These are phyloP conservation scores for Auricularia sp. DNA, from an alignment of 768 basidiomycete species.

Conservation along the genomic window DNA sequence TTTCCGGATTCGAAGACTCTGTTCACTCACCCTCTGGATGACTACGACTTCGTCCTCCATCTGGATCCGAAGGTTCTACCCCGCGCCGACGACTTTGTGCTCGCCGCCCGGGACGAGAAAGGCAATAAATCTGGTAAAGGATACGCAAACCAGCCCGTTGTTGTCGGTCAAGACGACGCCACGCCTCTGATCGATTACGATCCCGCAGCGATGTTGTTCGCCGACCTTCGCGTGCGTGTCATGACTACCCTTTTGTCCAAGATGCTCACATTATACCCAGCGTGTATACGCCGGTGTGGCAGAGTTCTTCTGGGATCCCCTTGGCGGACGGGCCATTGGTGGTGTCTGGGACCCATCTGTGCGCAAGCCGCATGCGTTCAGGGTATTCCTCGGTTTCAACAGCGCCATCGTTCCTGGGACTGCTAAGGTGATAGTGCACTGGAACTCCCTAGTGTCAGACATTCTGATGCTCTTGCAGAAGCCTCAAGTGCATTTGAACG, in stretches of 20 bases:
- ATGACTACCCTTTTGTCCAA: background rate
- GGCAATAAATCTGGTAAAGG: conserved; percentile 32
- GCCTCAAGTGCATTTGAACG: conserved; percentile 55
- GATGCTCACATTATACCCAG: conserved; percentile 26
- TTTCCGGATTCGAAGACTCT: conserved; percentile 42
- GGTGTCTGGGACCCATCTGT: conserved; percentile 79
- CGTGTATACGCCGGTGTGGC: conserved; percentile 63
- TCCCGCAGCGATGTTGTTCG: conserved; percentile 54
- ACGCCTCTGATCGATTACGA: conserved; percentile 57
- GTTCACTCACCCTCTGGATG: conserved; percentile 71
- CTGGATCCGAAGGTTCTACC: conserved; percentile 56
- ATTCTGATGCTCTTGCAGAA: conserved; percentile 26
- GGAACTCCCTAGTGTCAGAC: background rate
- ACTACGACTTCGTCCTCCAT: conserved; percentile 79
- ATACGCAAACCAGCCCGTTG: conserved; percentile 34
- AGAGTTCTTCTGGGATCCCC: conserved; percentile 73
- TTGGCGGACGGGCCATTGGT: conserved; percentile 72
- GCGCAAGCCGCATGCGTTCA: conserved; percentile 53
- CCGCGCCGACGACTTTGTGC: conserved; percentile 33
- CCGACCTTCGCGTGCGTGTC: conserved; percentile 60
- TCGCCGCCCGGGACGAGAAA: conserved; percentile 9
- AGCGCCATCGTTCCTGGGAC: conserved; percentile 17
- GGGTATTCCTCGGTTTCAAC: conserved; percentile 67
- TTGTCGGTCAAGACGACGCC: conserved; percentile 15
- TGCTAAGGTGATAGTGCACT: conserved; percentile 5